Evolutionary conservation across 2,329 filamentous ascomycete genomes (phyloP).

Genomic region (Clonostachys byssicola): DNA sequence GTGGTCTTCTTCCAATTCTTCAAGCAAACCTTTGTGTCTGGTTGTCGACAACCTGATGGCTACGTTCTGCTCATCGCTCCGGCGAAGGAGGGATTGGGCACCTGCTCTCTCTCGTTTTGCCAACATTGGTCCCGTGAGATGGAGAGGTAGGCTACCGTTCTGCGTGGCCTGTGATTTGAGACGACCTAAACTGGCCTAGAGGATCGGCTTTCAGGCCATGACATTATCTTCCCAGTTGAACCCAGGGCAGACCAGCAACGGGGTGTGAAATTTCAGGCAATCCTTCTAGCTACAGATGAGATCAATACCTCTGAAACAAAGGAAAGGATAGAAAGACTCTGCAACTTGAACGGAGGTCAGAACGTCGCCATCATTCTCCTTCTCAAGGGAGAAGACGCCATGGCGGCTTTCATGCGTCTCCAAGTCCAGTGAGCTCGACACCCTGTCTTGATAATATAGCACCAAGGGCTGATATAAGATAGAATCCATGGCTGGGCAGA

Average conservation of each 20-base stretch:
- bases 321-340: constrained; percentile 32
- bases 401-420: constrained; percentile 31
- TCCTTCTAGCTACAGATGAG: constrained; percentile 34
- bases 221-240: constrained; percentile 34
- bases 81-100: constrained; percentile 28
- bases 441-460: not conserved
- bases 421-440: constrained; percentile 33
- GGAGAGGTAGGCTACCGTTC: not conserved
- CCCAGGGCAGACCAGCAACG: not conserved
- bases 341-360: constrained; percentile 29
- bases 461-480: not conserved
- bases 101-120: constrained; percentile 17
- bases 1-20: no score
- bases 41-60: not conserved
- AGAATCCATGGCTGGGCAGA: constrained; percentile 25
- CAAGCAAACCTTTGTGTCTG: no score
- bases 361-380: constrained; percentile 40
- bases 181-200: constrained; percentile 23
- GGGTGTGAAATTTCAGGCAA: constrained; percentile 20
- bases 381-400: constrained; percentile 21
- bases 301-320: constrained; percentile 17
- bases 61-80: constrained; percentile 33
- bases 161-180: constrained; percentile 18
- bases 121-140: not conserved
- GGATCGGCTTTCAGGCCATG: constrained; percentile 32